Evolutionary conservation across 345 rosid genomes (phyloP), one percentile per base, ranked within the genome.

Genomic region (Citropsis articulata): DNA sequence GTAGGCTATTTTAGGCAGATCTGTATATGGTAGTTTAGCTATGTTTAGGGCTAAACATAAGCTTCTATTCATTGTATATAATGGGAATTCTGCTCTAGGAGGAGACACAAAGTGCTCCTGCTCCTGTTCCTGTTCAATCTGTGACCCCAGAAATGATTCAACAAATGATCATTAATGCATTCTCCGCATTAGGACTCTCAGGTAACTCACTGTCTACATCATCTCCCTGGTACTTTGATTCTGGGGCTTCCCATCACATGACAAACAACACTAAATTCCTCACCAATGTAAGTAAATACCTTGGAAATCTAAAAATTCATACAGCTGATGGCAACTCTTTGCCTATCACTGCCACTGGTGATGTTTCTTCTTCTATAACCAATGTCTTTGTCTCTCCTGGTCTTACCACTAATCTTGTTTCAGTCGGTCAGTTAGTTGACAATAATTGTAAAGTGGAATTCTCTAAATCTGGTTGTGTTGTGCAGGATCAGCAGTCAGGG

Each of bases 361-460:
- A 61, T 70, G 18, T 30, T 70, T 61, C 70, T 9, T 1, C 70
- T 5, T 61, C 48, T 2, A 0, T 77, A 18, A 69, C 16, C 19
- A 4, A 69, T 77, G 75, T 61, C 0, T 48, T 77, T 38, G 60
- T 70, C 1, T 64, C 81, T 24, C 77, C 13, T 73, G n/a, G 30
- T 1, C 66, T 79, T 12, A 42, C 81, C 40, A 28, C 30, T 50
- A 66, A 71, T 48, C 71, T 78, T 70, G n/a, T 71, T 33, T 70
- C 30, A 35, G n/a, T 59, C 2, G 69, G 16, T 61, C 65, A 61
- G 1, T 61, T 25, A 33, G 31, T 25, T 61, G 33, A 61, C 2
- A 25, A 25, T 61, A n/a, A 27, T 61, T 61, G 1, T 25, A 61
- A 24, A 9, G 31, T 25, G 4, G 16, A 80, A 16, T 75, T 22